Evolutionary conservation across 2,329 filamentous ascomycete genomes (phyloP).

Genomic region (Didymella keratinophila): DNA sequence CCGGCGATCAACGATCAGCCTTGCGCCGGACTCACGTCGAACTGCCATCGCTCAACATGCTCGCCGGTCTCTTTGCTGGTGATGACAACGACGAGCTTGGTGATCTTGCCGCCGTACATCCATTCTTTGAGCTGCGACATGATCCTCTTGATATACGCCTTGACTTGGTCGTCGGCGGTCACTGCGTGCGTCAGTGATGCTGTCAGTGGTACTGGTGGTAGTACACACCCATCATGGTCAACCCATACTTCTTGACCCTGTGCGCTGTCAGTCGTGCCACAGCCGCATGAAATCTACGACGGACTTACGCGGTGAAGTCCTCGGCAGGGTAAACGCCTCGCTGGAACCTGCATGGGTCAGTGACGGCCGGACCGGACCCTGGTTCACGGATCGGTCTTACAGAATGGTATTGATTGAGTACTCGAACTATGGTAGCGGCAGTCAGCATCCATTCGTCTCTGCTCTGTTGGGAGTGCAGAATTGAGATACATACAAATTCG

Average conservation of each 20-base stretch:
- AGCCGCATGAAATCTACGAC: not conserved
- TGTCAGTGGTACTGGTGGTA: not conserved
- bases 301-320: conserved; percentile 85
- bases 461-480: not conserved
- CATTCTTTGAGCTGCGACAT: conserved; percentile 97
- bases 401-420: conserved; percentile 98
- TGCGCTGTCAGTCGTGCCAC: conserved; percentile 31
- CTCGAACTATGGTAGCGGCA: conserved; percentile 72
- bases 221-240: conserved; percentile 85
- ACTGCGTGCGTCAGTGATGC: conserved; percentile 60
- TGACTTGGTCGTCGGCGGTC: conserved; percentile 95
- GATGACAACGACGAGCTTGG: conserved; percentile 94
- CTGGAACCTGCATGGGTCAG: conserved; percentile 72
- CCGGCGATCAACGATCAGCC: conserved; percentile 43
- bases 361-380: conserved; percentile 4
- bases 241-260: conserved; percentile 96
- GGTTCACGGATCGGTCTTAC: conserved; percentile 57
- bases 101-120: conserved; percentile 98
- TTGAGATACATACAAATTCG: conserved; percentile 77
- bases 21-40: conserved; percentile 69
- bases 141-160: conserved; percentile 99
- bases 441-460: conserved; percentile 22
- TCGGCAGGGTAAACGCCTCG: conserved; percentile 85
- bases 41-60: conserved; percentile 97
- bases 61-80: conserved; percentile 97